Percentiles rank a stretch among this genome's conserved stretches.
Evolutionary conservation across 176 grass and related monocot species (phyloP).

Genomic region (Zoysia japonica): DNA sequence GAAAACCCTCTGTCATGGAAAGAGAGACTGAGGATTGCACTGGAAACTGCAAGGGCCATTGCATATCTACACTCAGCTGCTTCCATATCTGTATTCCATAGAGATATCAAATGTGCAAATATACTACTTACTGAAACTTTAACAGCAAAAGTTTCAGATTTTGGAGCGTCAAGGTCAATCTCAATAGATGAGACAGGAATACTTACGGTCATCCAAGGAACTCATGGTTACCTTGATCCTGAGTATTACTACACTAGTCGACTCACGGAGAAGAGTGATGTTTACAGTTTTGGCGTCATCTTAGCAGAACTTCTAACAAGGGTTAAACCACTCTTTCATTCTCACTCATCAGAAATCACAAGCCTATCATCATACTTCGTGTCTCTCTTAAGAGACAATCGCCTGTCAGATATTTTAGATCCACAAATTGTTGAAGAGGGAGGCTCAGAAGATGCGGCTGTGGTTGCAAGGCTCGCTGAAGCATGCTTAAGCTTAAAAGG

Average conservation of each 20-base stretch:
- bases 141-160: conserved; percentile 42
- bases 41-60: conserved; percentile 47
- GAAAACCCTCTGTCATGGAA: conserved; percentile 40
- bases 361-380: conserved; percentile 42
- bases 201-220: conserved; percentile 42
- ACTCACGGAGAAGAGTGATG: conserved; percentile 46
- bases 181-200: conserved; percentile 41
- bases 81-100: conserved; percentile 54
- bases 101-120: conserved; percentile 58
- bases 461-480: conserved; percentile 14
- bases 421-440: conserved; percentile 40
- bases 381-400: conserved; percentile 15
- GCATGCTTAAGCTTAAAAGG: conserved; percentile 47
- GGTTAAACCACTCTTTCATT: conserved; percentile 33
- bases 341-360: neutral
- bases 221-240: conserved; percentile 49
- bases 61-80: conserved; percentile 46
- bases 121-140: conserved; percentile 48
- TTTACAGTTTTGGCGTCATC: conserved; percentile 49
- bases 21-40: conserved; percentile 45
- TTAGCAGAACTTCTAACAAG: conserved; percentile 44
- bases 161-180: conserved; percentile 54
- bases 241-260: conserved; percentile 50
- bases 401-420: conserved; percentile 40
- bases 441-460: neutral